phyloP scores from a whole-genome alignment of 1,139 yeast genomes.

The Yamadazyma aaseri region DNA sequence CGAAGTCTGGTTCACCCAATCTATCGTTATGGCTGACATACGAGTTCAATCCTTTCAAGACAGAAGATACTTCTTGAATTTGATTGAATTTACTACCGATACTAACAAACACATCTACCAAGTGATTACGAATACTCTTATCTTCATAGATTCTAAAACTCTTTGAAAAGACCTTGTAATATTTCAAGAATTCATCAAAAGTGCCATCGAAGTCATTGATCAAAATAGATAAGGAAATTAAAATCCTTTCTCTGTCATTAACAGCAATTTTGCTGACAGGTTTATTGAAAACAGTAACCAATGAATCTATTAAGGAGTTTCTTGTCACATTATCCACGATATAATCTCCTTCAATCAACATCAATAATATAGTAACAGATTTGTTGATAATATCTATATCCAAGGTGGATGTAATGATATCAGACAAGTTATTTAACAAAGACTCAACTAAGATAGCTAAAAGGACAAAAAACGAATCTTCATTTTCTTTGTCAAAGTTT shows the following conservation, averaged over 20 bases:
- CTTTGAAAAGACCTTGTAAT: constrained; percentile 57
- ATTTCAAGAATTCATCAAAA: constrained; percentile 50
- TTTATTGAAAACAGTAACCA: constrained; percentile 62
- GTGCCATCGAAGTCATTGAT: constrained; percentile 53
- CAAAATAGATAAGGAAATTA: constrained; percentile 57
- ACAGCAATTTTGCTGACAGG: constrained; percentile 55
- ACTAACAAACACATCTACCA: constrained; percentile 58
- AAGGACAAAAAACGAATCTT: constrained; percentile 46
- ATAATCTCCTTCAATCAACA: constrained; percentile 59
- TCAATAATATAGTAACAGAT: constrained; percentile 52
- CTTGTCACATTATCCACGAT: constrained; percentile 60
- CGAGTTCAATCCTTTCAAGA: constrained; percentile 68
- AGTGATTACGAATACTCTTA: constrained; percentile 55
- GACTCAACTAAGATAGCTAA: constrained; percentile 58
- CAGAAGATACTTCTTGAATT: constrained; percentile 42
- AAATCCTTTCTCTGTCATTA: constrained; percentile 56
- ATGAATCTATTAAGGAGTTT: constrained; percentile 53
- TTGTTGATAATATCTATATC: constrained; percentile 52
- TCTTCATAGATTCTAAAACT: constrained; percentile 61
- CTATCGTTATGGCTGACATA: constrained; percentile 63
- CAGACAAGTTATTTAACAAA: constrained; percentile 51
- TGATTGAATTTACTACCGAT: constrained; percentile 56
- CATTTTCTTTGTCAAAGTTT: constrained; percentile 19
- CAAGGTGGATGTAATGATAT: constrained; percentile 40
- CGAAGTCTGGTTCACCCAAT: constrained; percentile 78